Evolutionary conservation across 257 asterid species (phyloP).

Genomic region (Scutellaria barbata): DNA sequence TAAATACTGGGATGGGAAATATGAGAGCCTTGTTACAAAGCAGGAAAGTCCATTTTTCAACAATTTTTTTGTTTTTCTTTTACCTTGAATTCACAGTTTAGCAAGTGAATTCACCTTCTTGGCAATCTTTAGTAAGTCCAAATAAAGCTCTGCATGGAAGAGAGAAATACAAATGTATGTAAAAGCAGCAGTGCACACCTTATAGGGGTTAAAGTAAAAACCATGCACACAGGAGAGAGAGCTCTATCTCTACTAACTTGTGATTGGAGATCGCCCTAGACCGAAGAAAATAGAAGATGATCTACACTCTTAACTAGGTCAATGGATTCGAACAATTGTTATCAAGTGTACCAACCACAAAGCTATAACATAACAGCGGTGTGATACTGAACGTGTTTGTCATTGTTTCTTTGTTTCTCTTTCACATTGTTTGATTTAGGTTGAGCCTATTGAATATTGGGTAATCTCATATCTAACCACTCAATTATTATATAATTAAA

Average conservation of each 20-base stretch:
- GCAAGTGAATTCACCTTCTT: conserved; percentile 64
- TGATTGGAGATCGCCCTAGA: not conserved
- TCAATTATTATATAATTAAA: conserved; percentile 16
- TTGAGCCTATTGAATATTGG: conserved; percentile 7
- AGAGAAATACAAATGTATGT: conserved; percentile 44
- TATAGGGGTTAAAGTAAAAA: conserved; percentile 29
- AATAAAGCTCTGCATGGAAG: conserved; percentile 62
- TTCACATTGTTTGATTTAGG: not conserved
- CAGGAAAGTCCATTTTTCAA: conserved; percentile 36
- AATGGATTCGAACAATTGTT: not conserved
- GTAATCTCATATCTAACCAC: conserved; percentile 31
- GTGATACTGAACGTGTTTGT: not conserved
- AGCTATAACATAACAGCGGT: not conserved
- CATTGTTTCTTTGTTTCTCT: not conserved
- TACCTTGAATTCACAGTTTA: conserved; percentile 47
- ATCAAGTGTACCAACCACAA: conserved; percentile 6
- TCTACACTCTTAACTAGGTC: conserved; percentile 3
- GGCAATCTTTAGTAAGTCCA: conserved; percentile 62
- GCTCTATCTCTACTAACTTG: not conserved
- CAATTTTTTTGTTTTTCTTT: conserved; percentile 28
- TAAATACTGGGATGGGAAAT: conserved; percentile 29
- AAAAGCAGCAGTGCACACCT: conserved; percentile 38
- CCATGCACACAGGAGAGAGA: conserved; percentile 4
- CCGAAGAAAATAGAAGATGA: not conserved
- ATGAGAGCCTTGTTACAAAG: conserved; percentile 35